Evolutionary conservation across 2,329 filamentous ascomycete genomes (phyloP).

Genomic region (Hymenoscyphus scutula): DNA sequence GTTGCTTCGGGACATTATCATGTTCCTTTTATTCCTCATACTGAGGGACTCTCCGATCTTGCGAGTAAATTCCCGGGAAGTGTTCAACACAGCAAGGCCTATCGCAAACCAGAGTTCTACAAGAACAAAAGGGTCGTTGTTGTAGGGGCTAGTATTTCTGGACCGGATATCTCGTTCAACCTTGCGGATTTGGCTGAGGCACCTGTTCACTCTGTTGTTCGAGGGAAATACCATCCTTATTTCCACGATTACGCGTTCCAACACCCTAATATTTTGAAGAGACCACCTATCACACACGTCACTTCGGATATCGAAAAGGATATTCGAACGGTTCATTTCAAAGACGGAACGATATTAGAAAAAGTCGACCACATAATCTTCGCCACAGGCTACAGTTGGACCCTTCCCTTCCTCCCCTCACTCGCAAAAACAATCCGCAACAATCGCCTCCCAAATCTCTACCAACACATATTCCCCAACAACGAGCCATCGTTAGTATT

Average conservation of each 20-base stretch:
- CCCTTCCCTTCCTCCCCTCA: constrained; percentile 56
- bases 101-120: constrained; percentile 61
- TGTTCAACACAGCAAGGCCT: constrained; percentile 71
- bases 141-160: constrained; percentile 64
- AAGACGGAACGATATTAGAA: constrained; percentile 50
- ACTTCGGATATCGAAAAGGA: constrained; percentile 29
- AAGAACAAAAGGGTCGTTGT: constrained; percentile 53
- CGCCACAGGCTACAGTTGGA: constrained; percentile 65
- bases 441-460: constrained; percentile 55
- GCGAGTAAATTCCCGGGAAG: constrained; percentile 45
- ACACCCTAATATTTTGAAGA: constrained; percentile 50
- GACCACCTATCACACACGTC: constrained; percentile 49
- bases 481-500: constrained; percentile 56
- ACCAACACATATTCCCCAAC: constrained; percentile 56
- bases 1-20: constrained; percentile 68
- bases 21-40: constrained; percentile 60
- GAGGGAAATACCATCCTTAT: constrained; percentile 38
- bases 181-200: constrained; percentile 50
- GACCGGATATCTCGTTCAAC: constrained; percentile 54
- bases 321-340: constrained; percentile 50
- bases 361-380: constrained; percentile 63
- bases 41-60: constrained; percentile 57
- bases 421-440: constrained; percentile 46
- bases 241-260: constrained; percentile 59
- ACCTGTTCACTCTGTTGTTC: constrained; percentile 11